phyloP scores from a whole-genome alignment of 306 rosid species.

The Ormosia semicastrata region DNA sequence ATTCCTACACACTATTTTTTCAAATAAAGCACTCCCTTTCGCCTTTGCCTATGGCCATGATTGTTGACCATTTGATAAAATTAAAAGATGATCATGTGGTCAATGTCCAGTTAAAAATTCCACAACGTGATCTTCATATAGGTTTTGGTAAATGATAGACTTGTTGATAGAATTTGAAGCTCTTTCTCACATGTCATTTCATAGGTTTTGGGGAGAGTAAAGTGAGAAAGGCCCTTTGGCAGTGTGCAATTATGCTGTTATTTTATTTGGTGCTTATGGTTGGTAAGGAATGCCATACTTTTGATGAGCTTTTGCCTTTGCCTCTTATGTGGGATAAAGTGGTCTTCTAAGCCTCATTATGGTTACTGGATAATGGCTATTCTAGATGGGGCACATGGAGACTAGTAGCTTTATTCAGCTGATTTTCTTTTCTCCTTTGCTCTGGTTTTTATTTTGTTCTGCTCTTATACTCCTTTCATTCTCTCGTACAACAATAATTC shows the following conservation, averaged over 20 bases:
- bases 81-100: not conserved
- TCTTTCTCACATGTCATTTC: not conserved
- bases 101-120: constrained; percentile 22
- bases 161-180: constrained; percentile 6
- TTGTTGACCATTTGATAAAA: constrained; percentile 1
- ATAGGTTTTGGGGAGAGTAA: constrained; percentile 5
- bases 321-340: not conserved
- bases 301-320: not conserved
- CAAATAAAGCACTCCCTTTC: constrained; percentile 19
- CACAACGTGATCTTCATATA: not conserved
- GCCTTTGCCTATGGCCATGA: constrained; percentile 9
- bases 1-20: constrained; percentile 5
- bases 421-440: constrained; percentile 15
- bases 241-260: not conserved
- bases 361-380: not conserved
- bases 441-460: not conserved
- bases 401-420: not conserved
- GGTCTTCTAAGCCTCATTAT: not conserved
- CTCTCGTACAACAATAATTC: not conserved
- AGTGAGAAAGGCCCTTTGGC: constrained; percentile 6
- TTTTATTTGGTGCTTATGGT: not conserved
- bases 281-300: not conserved
- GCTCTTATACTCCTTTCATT: constrained; percentile 17
- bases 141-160: not conserved
- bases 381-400: not conserved